These are phyloP conservation scores for Blastobotrys malaysiensis DNA, from an alignment of 1,139 yeast genomes.

Conservation along the genomic window DNA sequence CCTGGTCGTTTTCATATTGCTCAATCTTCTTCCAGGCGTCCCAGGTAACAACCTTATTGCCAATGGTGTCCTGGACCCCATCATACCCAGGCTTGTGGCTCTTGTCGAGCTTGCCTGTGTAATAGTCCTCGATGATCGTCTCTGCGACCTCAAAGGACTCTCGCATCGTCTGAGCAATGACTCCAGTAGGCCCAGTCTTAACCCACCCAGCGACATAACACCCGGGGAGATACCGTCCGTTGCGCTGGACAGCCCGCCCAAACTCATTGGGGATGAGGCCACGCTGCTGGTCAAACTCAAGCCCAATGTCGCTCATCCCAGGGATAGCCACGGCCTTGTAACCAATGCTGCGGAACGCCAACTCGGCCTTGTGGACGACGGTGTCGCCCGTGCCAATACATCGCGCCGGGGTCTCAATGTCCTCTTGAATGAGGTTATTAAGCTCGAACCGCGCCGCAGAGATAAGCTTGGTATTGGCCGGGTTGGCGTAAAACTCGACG, in stretches of 20 bases:
- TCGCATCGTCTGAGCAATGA: conserved; percentile 86
- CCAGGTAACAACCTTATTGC: conserved; percentile 52
- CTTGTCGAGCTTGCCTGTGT: conserved; percentile 17
- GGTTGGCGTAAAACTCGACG: conserved; percentile 41
- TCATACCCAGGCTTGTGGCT: conserved; percentile 31
- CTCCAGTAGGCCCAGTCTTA: conserved; percentile 82
- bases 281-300: conserved; percentile 47
- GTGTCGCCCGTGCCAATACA: conserved; percentile 42
- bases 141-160: conserved; percentile 76
- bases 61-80: conserved; percentile 30
- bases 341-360: conserved; percentile 82
- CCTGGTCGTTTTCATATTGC: conserved; percentile 46
- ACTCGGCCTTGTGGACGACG: conserved; percentile 46
- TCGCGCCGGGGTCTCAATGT: conserved; percentile 26
- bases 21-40: conserved; percentile 64
- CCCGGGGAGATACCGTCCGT: conserved; percentile 36
- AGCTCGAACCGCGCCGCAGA: conserved; percentile 46
- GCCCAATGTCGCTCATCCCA: conserved; percentile 47
- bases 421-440: conserved; percentile 40
- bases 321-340: conserved; percentile 62
- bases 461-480: conserved; percentile 37
- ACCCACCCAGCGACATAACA: conserved; percentile 92
- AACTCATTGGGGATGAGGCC: conserved; percentile 55
- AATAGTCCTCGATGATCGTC: conserved; percentile 48
- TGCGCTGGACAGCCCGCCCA: conserved; percentile 48